Percentiles rank a stretch among this genome's conserved stretches.
phyloP scores from a whole-genome alignment of 306 rosid genomes.

The Trichosanthes truncata region DNA sequence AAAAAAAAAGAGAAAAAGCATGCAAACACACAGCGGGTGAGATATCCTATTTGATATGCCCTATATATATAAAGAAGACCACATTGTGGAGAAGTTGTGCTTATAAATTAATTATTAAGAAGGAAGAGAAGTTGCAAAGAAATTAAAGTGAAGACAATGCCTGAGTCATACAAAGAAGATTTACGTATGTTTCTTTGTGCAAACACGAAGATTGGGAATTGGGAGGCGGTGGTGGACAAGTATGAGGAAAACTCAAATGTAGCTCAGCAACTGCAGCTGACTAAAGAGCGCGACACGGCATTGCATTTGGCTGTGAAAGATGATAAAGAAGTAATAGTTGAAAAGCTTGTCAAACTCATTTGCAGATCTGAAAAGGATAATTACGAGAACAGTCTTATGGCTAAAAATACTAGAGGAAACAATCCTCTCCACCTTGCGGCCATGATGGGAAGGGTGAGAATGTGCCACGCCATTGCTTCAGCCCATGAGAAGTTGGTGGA shows the following conservation, averaged over 20 bases:
- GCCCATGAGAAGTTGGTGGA: background rate
- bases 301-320: constrained; percentile 34
- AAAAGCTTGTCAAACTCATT: background rate
- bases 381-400: rapidly evolving
- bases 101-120: too few species aligned
- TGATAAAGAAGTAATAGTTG: background rate
- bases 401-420: constrained; percentile 9
- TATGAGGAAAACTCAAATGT: rapidly evolving
- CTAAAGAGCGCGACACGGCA: background rate
- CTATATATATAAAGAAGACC: too few species aligned
- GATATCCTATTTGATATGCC: too few species aligned
- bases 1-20: too few species aligned
- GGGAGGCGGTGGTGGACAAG: background rate
- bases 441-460: constrained; percentile 10
- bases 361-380: too few species aligned
- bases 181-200: background rate
- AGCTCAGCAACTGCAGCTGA: background rate
- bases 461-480: constrained; percentile 2
- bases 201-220: background rate
- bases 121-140: too few species aligned
- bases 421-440: constrained; percentile 52
- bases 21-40: too few species aligned
- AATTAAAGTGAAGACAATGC: background rate
- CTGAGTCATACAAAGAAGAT: too few species aligned
- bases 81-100: too few species aligned